A percentile compares a stretch with the other conserved stretches of the same genome.
Conservation (phyloP, 202 grass and related monocot genomes). For the Setaria viridis region DNA sequence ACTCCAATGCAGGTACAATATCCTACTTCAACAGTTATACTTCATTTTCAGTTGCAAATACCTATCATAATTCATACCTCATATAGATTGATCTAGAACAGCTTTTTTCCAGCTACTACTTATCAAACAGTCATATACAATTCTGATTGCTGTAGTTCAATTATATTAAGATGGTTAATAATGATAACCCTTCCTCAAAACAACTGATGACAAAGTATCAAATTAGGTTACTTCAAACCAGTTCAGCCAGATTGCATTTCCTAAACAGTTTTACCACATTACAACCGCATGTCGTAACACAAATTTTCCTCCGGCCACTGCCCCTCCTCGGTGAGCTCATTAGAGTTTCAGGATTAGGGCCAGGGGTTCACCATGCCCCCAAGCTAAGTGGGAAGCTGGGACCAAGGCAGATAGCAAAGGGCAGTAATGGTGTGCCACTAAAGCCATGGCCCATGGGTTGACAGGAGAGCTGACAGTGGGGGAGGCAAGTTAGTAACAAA, state of each 20-base stretch:
- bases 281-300: background rate
- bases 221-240: constrained; percentile 22
- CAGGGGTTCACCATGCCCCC: background rate
- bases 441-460: background rate
- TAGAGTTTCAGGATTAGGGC: background rate
- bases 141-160: constrained; percentile 14
- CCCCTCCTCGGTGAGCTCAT: background rate
- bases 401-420: background rate
- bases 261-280: background rate
- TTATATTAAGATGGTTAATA: constrained; percentile 20
- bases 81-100: constrained; percentile 3
- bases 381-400: background rate
- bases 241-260: background rate
- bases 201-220: background rate
- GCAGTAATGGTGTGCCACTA: background rate
- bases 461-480: background rate
- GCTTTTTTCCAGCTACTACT: constrained; percentile 2
- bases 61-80: background rate
- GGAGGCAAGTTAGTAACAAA: background rate
- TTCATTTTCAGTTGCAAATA: constrained; percentile 25
- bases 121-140: constrained; percentile 24
- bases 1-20: constrained; percentile 16
- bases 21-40: constrained; percentile 2
- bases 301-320: background rate
- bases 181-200: constrained; percentile 26